phyloP scores from a whole-genome alignment of 352 stramenopile genomes.

The Globisporangium splendens region DNA sequence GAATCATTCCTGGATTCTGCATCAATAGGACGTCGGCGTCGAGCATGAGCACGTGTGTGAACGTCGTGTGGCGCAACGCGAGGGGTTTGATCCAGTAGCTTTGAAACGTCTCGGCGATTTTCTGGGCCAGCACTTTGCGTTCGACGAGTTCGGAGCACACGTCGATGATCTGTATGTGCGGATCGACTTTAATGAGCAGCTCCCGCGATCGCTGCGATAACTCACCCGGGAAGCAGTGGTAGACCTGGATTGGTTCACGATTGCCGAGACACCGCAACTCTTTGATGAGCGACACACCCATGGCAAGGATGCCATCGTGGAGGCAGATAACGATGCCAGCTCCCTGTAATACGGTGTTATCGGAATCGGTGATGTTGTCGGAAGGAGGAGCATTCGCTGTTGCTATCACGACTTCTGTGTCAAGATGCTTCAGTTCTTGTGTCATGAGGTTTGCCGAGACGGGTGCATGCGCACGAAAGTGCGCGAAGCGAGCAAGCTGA shows the following conservation, averaged over 20 bases:
- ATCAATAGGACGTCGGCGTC: constrained; percentile 53
- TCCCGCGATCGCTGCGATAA: constrained; percentile 26
- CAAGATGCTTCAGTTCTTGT: too few relatives aligned
- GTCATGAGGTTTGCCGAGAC: too few relatives aligned
- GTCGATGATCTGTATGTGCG: constrained; percentile 52
- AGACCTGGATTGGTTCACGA: constrained; percentile 38
- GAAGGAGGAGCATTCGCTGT: too few relatives aligned
- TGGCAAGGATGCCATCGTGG: constrained; percentile 38
- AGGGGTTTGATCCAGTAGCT: constrained; percentile 65
- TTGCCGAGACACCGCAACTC: constrained; percentile 44
- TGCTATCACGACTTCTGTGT: too few relatives aligned
- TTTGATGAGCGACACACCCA: constrained; percentile 54
- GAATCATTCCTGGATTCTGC: constrained; percentile 28
- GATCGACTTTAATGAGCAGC: constrained; percentile 38
- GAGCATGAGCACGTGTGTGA: constrained; percentile 42
- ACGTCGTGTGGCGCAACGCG: constrained; percentile 39
- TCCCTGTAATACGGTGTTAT: too few relatives aligned
- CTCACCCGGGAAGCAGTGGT: constrained; percentile 42
- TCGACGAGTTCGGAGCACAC: constrained; percentile 39
- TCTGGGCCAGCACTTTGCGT: constrained; percentile 23
- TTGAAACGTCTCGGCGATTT: constrained; percentile 29
- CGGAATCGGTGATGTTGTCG: too few relatives aligned
- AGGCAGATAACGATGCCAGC: constrained; percentile 34
- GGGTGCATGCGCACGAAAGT: too few relatives aligned
- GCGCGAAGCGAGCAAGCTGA: too few relatives aligned